phyloP scores from a whole-genome alignment of 345 rosid genomes.

The Xanthoceras sorbifolium region DNA sequence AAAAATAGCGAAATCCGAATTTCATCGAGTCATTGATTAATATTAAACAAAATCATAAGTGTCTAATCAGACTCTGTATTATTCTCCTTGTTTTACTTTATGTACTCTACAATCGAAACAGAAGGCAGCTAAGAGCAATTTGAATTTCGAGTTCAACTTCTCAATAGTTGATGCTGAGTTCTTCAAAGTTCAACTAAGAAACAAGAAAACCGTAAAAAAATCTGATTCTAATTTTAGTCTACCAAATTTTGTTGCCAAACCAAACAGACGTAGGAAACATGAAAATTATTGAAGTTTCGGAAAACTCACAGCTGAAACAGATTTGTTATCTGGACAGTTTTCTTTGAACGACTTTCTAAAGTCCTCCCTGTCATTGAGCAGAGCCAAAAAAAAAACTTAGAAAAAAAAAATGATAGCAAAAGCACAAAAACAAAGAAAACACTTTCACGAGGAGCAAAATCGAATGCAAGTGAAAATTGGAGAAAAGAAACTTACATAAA shows the following conservation, averaged over 20 bases:
- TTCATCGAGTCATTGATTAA: neutral
- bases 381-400: neutral
- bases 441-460: neutral
- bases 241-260: neutral
- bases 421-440: neutral
- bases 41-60: neutral
- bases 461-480: neutral
- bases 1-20: neutral
- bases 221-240: neutral
- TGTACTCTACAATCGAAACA: neutral
- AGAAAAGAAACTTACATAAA: conserved; percentile 26
- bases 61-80: no score
- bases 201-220: neutral
- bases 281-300: no score
- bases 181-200: neutral
- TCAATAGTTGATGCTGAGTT: no score
- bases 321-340: conserved; percentile 35
- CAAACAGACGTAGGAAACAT: conserved; percentile 4
- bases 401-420: neutral
- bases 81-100: neutral
- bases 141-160: neutral
- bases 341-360: conserved; percentile 37
- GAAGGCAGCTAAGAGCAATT: neutral
- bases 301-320: conserved; percentile 25
- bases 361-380: conserved; percentile 33